phyloP scores from a whole-genome alignment of 2,329 filamentous ascomycete genomes.

The Claviceps sp. region DNA sequence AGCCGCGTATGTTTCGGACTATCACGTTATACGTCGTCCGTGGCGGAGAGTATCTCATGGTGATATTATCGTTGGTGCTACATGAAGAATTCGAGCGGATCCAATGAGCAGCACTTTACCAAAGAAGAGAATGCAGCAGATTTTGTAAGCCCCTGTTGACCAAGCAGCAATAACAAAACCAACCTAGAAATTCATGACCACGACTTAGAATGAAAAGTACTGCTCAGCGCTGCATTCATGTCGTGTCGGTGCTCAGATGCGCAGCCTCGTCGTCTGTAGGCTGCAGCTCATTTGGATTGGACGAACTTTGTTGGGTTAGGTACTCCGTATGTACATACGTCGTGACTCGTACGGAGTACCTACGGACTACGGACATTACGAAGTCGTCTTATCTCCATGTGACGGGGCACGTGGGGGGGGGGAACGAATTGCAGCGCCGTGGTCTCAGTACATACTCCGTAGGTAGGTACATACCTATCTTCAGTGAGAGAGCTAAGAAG shows the following conservation, averaged over 20 bases:
- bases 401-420: background rate
- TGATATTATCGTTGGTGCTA: conserved; percentile 11
- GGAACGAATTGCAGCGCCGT: background rate
- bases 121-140: background rate
- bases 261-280: too few species aligned
- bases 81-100: conserved; percentile 4
- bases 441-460: too few species aligned
- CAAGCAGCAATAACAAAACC: background rate
- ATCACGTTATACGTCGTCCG: conserved; percentile 19
- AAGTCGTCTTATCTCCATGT: background rate
- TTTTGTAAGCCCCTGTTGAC: background rate
- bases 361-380: too few species aligned
- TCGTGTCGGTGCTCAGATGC: too few species aligned
- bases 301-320: too few species aligned
- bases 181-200: background rate
- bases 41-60: conserved; percentile 21
- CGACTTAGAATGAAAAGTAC: too few species aligned
- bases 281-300: too few species aligned
- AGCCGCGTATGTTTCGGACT: conserved; percentile 17
- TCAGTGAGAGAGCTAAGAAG: too few species aligned
- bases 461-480: too few species aligned
- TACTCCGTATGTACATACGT: too few species aligned
- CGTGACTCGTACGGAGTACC: too few species aligned
- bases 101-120: background rate
- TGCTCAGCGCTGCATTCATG: too few species aligned